Evolutionary conservation across 2,329 filamentous ascomycete genomes (phyloP).

Genomic region (Alternaria triticina): DNA sequence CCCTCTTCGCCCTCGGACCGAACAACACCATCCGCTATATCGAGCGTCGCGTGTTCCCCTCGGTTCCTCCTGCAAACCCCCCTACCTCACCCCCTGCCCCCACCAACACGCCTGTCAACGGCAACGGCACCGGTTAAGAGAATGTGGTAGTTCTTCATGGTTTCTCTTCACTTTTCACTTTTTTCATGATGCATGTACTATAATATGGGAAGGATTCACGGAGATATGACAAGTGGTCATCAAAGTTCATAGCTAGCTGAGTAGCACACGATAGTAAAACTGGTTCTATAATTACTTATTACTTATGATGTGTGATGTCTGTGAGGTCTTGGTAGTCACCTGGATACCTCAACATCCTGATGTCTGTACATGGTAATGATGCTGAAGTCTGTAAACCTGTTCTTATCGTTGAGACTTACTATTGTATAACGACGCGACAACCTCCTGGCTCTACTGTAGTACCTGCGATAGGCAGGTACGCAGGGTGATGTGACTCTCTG

Average conservation of each 20-base stretch:
- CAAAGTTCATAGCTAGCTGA: slow-evolving; percentile 8
- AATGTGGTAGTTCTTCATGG: background rate
- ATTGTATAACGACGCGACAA: background rate
- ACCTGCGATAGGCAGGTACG: background rate
- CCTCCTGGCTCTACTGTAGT: background rate
- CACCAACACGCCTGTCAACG: background rate
- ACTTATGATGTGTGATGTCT: background rate
- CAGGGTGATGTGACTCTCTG: background rate
- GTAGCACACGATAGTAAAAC: slow-evolving; percentile 10
- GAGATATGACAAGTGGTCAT: slow-evolving; percentile 1
- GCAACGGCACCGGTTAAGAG: background rate
- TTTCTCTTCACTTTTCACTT: background rate
- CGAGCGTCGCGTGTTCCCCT: background rate
- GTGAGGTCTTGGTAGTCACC: background rate
- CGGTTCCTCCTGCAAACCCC: background rate
- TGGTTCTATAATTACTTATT: background rate
- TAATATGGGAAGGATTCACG: background rate
- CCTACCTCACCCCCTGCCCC: background rate
- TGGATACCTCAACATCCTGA: background rate
- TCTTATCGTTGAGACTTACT: background rate
- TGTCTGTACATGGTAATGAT: background rate
- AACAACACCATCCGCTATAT: background rate
- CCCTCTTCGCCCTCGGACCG: background rate
- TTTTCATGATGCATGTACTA: background rate
- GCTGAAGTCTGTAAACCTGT: background rate